Evolutionary conservation across 768 basidiomycete species (phyloP).

Genomic region (Leucosporidium scottii): DNA sequence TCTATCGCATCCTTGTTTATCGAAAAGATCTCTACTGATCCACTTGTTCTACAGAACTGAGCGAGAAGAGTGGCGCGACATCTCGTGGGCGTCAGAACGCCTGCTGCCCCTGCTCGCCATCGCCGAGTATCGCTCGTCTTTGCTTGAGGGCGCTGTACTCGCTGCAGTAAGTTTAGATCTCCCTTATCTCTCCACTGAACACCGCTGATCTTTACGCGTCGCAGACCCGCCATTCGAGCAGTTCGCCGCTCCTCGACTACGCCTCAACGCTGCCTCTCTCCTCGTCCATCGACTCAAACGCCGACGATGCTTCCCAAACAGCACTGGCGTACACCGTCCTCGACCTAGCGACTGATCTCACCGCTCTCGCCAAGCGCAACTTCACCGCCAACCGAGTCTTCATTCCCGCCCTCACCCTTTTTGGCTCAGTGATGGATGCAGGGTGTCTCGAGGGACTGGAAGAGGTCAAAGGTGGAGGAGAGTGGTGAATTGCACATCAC

Average conservation of each 20-base stretch:
- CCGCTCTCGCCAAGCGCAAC: constrained; percentile 52
- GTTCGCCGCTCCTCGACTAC: constrained; percentile 39
- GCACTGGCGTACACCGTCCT: constrained; percentile 48
- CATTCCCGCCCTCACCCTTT: constrained; percentile 71
- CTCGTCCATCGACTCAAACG: constrained; percentile 53
- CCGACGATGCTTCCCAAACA: constrained; percentile 30
- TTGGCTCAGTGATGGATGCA: constrained; percentile 64
- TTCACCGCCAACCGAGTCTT: constrained; percentile 62
- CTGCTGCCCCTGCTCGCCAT: constrained; percentile 18
- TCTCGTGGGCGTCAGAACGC: constrained; percentile 15
- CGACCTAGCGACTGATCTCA: constrained; percentile 55
- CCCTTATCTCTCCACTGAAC: neutral
- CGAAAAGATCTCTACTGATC: constrained; percentile 40
- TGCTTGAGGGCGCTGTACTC: constrained; percentile 19
- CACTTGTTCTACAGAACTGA: constrained; percentile 54
- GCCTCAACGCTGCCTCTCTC: constrained; percentile 59
- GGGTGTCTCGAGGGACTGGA: constrained; percentile 48
- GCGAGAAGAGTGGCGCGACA: constrained; percentile 7
- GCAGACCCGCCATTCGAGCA: constrained; percentile 36
- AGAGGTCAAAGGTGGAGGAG: constrained; percentile 6
- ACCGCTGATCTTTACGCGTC: constrained; percentile 1
- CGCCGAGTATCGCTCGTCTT: constrained; percentile 10
- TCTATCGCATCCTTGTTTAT: neutral
- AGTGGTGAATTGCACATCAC: constrained; percentile 6
- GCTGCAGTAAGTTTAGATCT: constrained; percentile 7